Evolutionary conservation across 2,329 filamentous ascomycete species (phyloP).

Genomic region (Fusarium hainanense): DNA sequence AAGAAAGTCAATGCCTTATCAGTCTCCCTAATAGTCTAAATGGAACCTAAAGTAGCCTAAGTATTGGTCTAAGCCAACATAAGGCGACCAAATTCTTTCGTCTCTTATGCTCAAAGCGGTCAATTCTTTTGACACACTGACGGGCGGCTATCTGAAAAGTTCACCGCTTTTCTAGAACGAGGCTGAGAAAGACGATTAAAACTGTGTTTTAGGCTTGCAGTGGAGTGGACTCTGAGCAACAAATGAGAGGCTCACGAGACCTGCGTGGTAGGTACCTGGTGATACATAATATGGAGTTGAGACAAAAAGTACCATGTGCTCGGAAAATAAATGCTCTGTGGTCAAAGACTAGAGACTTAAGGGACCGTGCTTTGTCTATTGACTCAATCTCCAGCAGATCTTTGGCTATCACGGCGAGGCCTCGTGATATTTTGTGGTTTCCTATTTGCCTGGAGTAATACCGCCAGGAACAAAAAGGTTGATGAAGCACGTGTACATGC

Average conservation of each 20-base stretch:
- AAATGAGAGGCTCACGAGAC: constrained; percentile 24
- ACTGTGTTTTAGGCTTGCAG: constrained; percentile 20
- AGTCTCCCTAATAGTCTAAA: constrained; percentile 22
- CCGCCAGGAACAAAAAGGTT: not conserved
- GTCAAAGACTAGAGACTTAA: not conserved
- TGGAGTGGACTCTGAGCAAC: constrained; percentile 17
- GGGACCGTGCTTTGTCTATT: constrained; percentile 14
- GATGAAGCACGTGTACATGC: constrained; percentile 24
- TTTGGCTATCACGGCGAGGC: constrained; percentile 12
- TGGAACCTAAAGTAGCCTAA: constrained; percentile 8
- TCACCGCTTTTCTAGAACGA: constrained; percentile 41
- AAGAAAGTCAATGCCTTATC: constrained; percentile 40
- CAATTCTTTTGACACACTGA: not conserved
- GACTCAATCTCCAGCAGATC: not conserved
- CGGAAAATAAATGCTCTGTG: constrained; percentile 9
- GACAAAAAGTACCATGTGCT: constrained; percentile 34
- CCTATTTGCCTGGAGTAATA: not conserved
- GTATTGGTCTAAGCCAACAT: not conserved
- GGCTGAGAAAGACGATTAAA: constrained; percentile 14
- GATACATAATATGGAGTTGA: constrained; percentile 15
- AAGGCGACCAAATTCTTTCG: not conserved
- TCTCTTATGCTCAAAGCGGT: not conserved
- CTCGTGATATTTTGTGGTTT: not conserved
- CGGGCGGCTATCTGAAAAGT: constrained; percentile 16
- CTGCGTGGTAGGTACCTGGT: constrained; percentile 9